phyloP scores from a whole-genome alignment of 768 basidiomycete genomes.

The Phylloporus arenicola region DNA sequence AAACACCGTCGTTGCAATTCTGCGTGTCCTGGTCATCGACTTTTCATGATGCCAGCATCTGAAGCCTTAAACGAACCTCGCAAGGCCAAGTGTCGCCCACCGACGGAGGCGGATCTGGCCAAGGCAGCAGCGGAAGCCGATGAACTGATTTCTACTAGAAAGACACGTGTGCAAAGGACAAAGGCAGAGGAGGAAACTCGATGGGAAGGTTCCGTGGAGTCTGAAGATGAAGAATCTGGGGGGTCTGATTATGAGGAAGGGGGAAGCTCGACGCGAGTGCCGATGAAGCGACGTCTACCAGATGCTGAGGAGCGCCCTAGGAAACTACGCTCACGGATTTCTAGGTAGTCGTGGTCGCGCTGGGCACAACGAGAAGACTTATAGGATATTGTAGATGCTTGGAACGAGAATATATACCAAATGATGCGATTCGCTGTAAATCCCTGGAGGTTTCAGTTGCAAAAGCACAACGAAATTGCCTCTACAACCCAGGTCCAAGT shows the following conservation, averaged over 20 bases:
- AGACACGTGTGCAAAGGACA: neutral
- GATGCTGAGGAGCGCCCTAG: slow-evolving; percentile 13
- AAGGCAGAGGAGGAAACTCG: neutral
- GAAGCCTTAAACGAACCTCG: slow-evolving; percentile 22
- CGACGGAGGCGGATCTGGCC: slow-evolving; percentile 18
- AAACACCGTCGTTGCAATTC: slow-evolving; percentile 15
- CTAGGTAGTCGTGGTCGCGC: neutral
- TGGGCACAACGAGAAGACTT: neutral
- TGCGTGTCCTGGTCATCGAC: slow-evolving; percentile 20
- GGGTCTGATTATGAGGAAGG: slow-evolving; percentile 8
- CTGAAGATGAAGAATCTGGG: slow-evolving; percentile 10
- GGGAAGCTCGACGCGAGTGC: neutral
- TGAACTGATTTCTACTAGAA: neutral
- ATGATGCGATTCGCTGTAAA: too few species aligned
- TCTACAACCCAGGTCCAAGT: too few species aligned
- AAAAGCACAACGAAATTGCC: too few species aligned
- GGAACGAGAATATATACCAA: neutral
- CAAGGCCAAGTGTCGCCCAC: slow-evolving; percentile 17
- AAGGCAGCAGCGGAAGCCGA: slow-evolving; percentile 12
- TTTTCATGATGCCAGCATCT: slow-evolving; percentile 11
- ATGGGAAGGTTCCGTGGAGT: slow-evolving; percentile 8
- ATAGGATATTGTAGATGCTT: neutral
- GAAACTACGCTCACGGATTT: slow-evolving; percentile 12
- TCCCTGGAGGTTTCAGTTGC: too few species aligned
- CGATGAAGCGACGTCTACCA: slow-evolving; percentile 13